Evolutionary conservation across 305 asterid species (phyloP).

Genomic region (Andrographis paniculata): DNA sequence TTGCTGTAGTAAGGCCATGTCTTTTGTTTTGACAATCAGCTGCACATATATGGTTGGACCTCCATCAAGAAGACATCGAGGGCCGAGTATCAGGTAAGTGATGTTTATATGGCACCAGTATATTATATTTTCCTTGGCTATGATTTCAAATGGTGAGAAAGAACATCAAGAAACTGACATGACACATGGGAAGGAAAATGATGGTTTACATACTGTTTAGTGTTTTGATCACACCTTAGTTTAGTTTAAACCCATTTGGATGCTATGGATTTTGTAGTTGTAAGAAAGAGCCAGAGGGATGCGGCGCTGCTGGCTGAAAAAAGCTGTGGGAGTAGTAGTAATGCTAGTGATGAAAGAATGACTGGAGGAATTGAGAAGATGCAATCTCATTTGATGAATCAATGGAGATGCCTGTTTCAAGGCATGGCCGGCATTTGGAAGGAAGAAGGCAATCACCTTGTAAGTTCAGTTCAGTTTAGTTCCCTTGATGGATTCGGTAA

Average conservation of each 20-base stretch:
- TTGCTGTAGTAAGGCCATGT: background rate
- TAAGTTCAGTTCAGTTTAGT: slow-evolving; percentile 26
- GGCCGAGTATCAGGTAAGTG: slow-evolving; percentile 63
- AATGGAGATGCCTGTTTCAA: slow-evolving; percentile 78
- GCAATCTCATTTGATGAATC: slow-evolving; percentile 54
- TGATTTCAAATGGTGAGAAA: too few species aligned
- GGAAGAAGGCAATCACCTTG: slow-evolving; percentile 59
- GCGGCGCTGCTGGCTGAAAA: slow-evolving; percentile 59
- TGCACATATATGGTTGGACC: slow-evolving; percentile 75
- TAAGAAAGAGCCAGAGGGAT: slow-evolving; percentile 63
- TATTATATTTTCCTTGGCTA: too few species aligned
- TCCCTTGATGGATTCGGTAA: too few species aligned
- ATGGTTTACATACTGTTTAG: background rate
- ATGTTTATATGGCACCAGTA: too few species aligned
- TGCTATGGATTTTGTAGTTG: slow-evolving; percentile 29
- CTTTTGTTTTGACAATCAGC: slow-evolving; percentile 40
- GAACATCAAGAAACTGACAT: too few species aligned
- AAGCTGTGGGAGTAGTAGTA: slow-evolving; percentile 39
- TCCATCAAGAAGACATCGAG: slow-evolving; percentile 70
- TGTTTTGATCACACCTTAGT: background rate
- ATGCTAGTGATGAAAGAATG: slow-evolving; percentile 29
- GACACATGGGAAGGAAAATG: too few species aligned
- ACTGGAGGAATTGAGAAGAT: slow-evolving; percentile 24
- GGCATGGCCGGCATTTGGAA: slow-evolving; percentile 49
- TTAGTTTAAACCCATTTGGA: background rate